Evolutionary conservation across 2,329 filamentous ascomycete species (phyloP), one percentile per base, ranked within the genome.

Genomic region (Aspergillus versicolor): DNA sequence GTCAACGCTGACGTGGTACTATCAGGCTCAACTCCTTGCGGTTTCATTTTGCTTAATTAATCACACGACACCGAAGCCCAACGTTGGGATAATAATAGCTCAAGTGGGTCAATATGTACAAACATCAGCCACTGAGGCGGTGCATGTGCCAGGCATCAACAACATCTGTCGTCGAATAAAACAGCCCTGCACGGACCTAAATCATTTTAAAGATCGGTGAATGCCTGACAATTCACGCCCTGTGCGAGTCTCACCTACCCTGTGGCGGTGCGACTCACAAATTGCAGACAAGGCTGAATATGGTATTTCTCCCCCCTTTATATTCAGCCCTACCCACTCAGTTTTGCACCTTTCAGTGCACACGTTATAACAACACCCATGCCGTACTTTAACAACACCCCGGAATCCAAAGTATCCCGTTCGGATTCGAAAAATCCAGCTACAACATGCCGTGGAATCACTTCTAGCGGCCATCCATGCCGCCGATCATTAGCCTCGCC

Each of bases 361-460:
- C 32, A 34, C 27, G 9, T 27, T 15, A 50, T 30, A 43, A 42
- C 38, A 7, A 51, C 9, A 12, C 2, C 45, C 46, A 89, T 89
- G 87, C 83, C 87, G 58, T 86, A 87, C 73, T 82, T 87, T 61
- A 77, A 82, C 54, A 83, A 87, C 70, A 96, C 91, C 0, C 92
- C 93, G 62, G 92, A 97, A 78, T 88, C 89, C 19, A 78, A 88
- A 27, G 79, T 97, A 57, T 83, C 82, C 56, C 88, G 92, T 57
- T 86, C 87, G 67, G 92, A 97, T 79, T 96, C 91, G 51, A 91
- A 89, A 71, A 88, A 96, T 64, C 88, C 92, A 2, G 81, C 84
- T 1, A 88, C 87, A 12, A 97, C 92, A 71, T 99, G 94, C 76
- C 87, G 88, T 76, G 94, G 94, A 57, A 85, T 97, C 61, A 97